A percentile compares a stretch with the other conserved stretches of the same genome.
These are phyloP conservation scores for Kwoniella europaea DNA, from an alignment of 768 basidiomycete species.

Conservation along the genomic window DNA sequence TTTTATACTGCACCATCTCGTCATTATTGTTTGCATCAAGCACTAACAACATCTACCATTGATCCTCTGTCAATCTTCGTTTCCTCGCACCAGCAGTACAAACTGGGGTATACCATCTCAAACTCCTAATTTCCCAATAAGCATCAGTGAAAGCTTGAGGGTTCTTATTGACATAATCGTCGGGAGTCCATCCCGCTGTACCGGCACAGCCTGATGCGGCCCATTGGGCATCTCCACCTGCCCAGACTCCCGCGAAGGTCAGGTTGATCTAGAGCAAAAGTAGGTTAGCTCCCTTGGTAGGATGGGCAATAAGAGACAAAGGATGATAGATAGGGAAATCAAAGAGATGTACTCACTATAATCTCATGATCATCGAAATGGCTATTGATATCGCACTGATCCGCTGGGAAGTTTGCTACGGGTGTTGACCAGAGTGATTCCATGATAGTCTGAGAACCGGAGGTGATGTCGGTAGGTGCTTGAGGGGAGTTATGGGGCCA, in stretches of 20 bases:
- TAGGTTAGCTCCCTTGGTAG: background rate
- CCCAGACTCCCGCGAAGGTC: constrained; percentile 20
- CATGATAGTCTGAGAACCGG: constrained; percentile 7
- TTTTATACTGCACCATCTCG: background rate
- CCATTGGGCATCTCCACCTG: constrained; percentile 11
- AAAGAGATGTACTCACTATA: constrained; percentile 8
- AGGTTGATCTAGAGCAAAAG: constrained; percentile 13
- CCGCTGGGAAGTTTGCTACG: constrained; percentile 17
- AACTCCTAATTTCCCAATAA: constrained; percentile 21
- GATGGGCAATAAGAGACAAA: background rate
- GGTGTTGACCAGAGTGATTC: constrained; percentile 10
- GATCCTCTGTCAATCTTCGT: background rate
- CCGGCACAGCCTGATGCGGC: constrained; percentile 13
- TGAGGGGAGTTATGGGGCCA: constrained; percentile 7
- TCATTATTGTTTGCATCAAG: background rate
- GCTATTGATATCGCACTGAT: constrained; percentile 15
- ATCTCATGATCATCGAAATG: constrained; percentile 24
- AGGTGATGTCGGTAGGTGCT: constrained; percentile 1
- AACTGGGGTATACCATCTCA: constrained; percentile 16
- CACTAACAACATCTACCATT: background rate
- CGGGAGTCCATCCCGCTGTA: background rate
- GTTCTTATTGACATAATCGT: constrained; percentile 21
- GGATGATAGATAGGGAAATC: background rate
- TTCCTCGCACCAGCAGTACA: background rate
- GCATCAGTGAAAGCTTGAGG: constrained; percentile 18